These are phyloP conservation scores for Boletus huronensis DNA, from an alignment of 768 basidiomycete genomes.

Conservation along the genomic window DNA sequence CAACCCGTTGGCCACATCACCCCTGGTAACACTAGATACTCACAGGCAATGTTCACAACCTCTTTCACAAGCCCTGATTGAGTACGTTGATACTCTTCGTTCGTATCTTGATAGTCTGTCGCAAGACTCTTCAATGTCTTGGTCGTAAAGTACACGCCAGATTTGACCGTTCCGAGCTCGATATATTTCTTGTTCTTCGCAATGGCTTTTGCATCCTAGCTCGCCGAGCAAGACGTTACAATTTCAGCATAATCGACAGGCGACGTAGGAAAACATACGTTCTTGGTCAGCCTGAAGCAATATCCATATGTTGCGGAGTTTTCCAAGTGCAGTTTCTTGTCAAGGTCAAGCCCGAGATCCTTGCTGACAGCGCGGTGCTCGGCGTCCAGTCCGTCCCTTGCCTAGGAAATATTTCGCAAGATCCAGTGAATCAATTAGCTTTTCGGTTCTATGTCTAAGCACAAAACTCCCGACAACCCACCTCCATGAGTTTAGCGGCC, in stretches of 20 bases:
- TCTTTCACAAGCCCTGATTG: constrained; percentile 87
- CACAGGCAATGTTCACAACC: constrained; percentile 89
- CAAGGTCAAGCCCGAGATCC: constrained; percentile 76
- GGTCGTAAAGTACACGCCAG: constrained; percentile 88
- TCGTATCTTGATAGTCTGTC: constrained; percentile 66
- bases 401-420: constrained; percentile 27
- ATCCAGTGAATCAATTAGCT: not conserved
- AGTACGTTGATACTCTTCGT: constrained; percentile 64
- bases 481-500: constrained; percentile 60
- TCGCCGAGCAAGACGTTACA: not conserved
- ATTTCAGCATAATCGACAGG: not conserved
- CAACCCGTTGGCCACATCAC: not conserved
- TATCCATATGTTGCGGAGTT: constrained; percentile 88
- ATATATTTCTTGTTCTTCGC: constrained; percentile 64
- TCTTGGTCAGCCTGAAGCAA: constrained; percentile 89
- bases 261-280: constrained; percentile 45
- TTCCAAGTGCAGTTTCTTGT: constrained; percentile 96
- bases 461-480: constrained; percentile 19
- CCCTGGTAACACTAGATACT: constrained; percentile 21
- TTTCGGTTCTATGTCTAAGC: not conserved
- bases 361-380: constrained; percentile 71
- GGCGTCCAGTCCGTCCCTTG: constrained; percentile 75
- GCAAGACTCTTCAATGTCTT: constrained; percentile 65
- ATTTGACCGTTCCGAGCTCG: constrained; percentile 82
- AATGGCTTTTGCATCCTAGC: constrained; percentile 76